A percentile compares a stretch with the other conserved stretches of the same genome.
Evolutionary conservation across 139 green algal species (phyloP).

Genomic region (Closterium sp.): DNA sequence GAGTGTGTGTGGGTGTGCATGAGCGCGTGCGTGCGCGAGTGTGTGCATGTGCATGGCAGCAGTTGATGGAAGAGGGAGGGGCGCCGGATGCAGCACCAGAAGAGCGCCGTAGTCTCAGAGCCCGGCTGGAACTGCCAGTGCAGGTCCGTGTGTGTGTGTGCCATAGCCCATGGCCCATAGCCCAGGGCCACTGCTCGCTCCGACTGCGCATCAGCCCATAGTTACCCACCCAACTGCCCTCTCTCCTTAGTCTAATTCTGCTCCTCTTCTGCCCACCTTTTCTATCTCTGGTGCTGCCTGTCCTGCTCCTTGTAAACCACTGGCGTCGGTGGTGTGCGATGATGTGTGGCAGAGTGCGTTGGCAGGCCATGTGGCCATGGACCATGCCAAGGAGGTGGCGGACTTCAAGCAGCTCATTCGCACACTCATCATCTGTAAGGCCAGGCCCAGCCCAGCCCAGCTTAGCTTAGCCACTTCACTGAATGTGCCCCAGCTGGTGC

Average conservation of each 20-base stretch:
- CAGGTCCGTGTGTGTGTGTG: constrained; percentile 20
- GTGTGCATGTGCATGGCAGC: neutral
- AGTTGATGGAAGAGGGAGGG: neutral
- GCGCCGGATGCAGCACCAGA: neutral
- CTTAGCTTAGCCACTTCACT: neutral
- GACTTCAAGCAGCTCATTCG: constrained; percentile 66
- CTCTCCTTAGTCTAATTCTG: neutral
- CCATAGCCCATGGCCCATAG: too few relatives aligned
- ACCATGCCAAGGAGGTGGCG: constrained; percentile 69
- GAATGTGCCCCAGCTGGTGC: neutral
- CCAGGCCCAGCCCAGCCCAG: neutral
- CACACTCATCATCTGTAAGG: constrained; percentile 63
- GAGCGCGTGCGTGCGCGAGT: neutral
- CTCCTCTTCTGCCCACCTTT: neutral
- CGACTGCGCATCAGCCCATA: too few relatives aligned
- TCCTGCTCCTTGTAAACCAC: too few relatives aligned
- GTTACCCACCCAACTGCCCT: too few relatives aligned
- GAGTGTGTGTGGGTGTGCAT: neutral
- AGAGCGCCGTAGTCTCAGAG: neutral
- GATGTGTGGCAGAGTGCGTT: constrained; percentile 38
- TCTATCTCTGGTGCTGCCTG: neutral
- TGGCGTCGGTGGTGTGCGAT: neutral
- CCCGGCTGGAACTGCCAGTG: constrained; percentile 17
- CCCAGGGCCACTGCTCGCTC: too few relatives aligned
- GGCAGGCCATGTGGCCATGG: constrained; percentile 37